These are phyloP conservation scores for Aspergillus bridgeri DNA, from an alignment of 495 filamentous ascomycete genomes.

Conservation along the genomic window DNA sequence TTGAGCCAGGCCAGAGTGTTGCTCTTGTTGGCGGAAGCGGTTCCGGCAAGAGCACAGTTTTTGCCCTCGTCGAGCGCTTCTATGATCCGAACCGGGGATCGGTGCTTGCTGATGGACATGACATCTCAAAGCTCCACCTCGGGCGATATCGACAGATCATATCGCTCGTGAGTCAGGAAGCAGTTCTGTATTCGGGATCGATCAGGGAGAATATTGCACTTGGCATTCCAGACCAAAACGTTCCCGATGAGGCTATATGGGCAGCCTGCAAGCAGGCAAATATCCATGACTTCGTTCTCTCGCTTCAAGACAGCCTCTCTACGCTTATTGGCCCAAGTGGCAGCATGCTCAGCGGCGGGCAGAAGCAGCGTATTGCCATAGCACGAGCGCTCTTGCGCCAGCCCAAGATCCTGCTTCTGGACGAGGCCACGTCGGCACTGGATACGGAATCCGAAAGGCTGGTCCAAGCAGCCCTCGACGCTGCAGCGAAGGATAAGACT, in stretches of 20 bases:
- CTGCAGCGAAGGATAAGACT: slow-evolving; percentile 32
- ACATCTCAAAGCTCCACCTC: too few species aligned
- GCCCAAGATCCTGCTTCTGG: slow-evolving; percentile 47
- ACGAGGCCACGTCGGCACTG: slow-evolving; percentile 56
- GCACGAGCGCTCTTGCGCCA: slow-evolving; percentile 59
- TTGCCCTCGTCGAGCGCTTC: slow-evolving; percentile 51
- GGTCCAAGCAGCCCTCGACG: slow-evolving; percentile 63
- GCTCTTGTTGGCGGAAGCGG: slow-evolving; percentile 54
- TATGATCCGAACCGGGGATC: slow-evolving; percentile 35
- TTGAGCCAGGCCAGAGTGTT: slow-evolving; percentile 12
- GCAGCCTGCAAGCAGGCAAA: too few species aligned
- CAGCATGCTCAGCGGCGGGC: slow-evolving; percentile 58
- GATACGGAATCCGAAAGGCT: slow-evolving; percentile 61
- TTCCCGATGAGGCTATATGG: neutral
- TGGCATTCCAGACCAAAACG: slow-evolving; percentile 20
- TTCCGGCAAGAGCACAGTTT: slow-evolving; percentile 52
- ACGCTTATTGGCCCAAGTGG: slow-evolving; percentile 60
- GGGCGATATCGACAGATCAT: slow-evolving; percentile 8
- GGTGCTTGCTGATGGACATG: too few species aligned
- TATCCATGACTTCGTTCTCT: slow-evolving; percentile 54
- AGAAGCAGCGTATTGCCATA: slow-evolving; percentile 64
- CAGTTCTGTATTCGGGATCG: slow-evolving; percentile 61
- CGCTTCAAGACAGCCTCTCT: slow-evolving; percentile 47
- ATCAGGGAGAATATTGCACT: slow-evolving; percentile 62
- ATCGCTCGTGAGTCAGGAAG: slow-evolving; percentile 15